These are phyloP conservation scores for Pythium insidiosum DNA, from an alignment of 352 stramenopile species.

Conservation along the genomic window DNA sequence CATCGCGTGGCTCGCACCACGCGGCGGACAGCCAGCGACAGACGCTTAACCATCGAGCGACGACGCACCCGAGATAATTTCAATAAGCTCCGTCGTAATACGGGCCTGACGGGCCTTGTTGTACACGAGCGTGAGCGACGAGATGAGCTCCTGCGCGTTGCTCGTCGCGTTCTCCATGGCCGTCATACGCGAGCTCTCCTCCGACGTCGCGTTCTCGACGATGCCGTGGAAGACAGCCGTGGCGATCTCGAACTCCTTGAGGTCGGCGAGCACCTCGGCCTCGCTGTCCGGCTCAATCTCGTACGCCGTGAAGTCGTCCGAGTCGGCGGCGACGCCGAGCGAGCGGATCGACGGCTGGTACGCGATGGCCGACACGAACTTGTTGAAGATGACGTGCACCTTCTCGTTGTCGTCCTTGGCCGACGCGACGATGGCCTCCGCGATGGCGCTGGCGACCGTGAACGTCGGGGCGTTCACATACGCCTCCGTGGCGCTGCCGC, in stretches of 20 bases:
- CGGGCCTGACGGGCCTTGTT: conserved; percentile 92
- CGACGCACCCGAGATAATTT: conserved; percentile 97
- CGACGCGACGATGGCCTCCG: conserved; percentile 72
- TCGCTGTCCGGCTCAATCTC: conserved; percentile 98
- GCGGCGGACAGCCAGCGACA: too few relatives aligned
- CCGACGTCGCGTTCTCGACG: conserved; percentile 96
- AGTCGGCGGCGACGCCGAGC: conserved; percentile 44
- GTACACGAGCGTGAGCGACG: conserved; percentile 85
- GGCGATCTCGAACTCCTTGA: conserved; percentile 93
- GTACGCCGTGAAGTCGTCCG: conserved; percentile 86
- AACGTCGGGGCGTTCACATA: conserved; percentile 86
- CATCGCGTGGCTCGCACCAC: too few relatives aligned
- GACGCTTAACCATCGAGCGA: conserved; percentile 90
- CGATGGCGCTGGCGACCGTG: conserved; percentile 87
- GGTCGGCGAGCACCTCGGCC: conserved; percentile 93
- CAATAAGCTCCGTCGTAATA: conserved; percentile 97
- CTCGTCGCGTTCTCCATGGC: conserved; percentile 39
- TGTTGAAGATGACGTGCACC: conserved; percentile 96
- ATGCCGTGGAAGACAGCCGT: conserved; percentile 93
- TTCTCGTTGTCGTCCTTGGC: conserved; percentile 86
- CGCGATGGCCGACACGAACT: conserved; percentile 93
- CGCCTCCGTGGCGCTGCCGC: conserved; percentile 77
- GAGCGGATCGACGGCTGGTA: conserved; percentile 92
- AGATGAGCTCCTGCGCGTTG: conserved; percentile 97
- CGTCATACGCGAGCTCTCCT: conserved; percentile 98